phyloP scores from a whole-genome alignment of 2,329 filamentous ascomycete genomes.

The Pyrenophora tritici-repentis region DNA sequence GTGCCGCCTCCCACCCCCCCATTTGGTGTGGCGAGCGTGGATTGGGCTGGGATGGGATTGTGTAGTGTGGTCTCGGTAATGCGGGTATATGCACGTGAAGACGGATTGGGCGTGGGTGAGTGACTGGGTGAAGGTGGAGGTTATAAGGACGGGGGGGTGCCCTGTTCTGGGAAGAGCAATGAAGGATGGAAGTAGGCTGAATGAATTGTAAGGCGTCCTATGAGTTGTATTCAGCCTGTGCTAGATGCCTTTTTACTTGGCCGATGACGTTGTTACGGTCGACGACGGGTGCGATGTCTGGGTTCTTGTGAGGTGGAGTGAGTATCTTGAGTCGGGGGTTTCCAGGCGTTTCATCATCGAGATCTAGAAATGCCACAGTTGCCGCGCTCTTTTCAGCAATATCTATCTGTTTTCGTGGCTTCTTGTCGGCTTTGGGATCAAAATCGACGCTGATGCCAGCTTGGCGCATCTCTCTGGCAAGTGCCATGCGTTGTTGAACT shows the following conservation, averaged over 20 bases:
- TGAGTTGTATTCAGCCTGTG: conserved; percentile 11
- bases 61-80: background rate
- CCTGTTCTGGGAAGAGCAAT: too few species aligned
- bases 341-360: conserved; percentile 74
- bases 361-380: conserved; percentile 78
- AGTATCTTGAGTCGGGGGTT: conserved; percentile 84
- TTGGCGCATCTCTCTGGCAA: conserved; percentile 75
- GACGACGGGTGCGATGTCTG: conserved; percentile 66
- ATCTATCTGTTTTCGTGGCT: conserved; percentile 83
- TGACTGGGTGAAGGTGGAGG: too few species aligned
- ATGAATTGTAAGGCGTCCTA: background rate
- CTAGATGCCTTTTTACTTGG: conserved; percentile 57
- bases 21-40: background rate
- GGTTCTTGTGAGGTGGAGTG: conserved; percentile 78
- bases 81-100: background rate
- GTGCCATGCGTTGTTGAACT: conserved; percentile 78
- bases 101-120: background rate
- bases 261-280: conserved; percentile 63
- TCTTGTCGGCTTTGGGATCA: conserved; percentile 82
- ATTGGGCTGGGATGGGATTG: background rate
- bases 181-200: background rate
- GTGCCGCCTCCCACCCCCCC: too few species aligned
- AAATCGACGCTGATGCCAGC: conserved; percentile 88
- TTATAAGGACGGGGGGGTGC: background rate
- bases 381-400: conserved; percentile 71